These are phyloP conservation scores for Fusarium coicis DNA, from an alignment of 2,329 filamentous ascomycete genomes.

Conservation along the genomic window DNA sequence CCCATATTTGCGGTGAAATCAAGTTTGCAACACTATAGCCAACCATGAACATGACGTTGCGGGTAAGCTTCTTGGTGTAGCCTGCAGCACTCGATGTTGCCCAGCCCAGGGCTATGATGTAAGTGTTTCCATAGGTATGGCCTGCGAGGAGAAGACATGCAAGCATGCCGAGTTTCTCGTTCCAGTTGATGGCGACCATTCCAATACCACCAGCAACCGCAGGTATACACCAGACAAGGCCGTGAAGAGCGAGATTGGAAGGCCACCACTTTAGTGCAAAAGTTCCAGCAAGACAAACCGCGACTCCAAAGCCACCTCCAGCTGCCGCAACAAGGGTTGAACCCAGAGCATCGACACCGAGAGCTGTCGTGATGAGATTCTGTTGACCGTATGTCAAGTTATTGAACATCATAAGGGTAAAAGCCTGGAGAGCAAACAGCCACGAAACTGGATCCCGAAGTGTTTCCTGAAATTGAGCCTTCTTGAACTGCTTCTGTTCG, in stretches of 20 bases:
- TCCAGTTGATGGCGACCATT: slow-evolving; percentile 44
- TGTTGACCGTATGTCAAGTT: slow-evolving; percentile 55
- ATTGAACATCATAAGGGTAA: slow-evolving; percentile 51
- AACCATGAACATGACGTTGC: slow-evolving; percentile 54
- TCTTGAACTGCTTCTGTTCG: slow-evolving; percentile 52
- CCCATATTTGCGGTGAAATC: slow-evolving; percentile 52
- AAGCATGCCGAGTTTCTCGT: slow-evolving; percentile 38
- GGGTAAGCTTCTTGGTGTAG: slow-evolving; percentile 53
- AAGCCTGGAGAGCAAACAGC: slow-evolving; percentile 47
- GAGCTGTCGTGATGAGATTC: slow-evolving; percentile 49
- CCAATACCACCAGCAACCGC: slow-evolving; percentile 43
- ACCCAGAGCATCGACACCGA: slow-evolving; percentile 51
- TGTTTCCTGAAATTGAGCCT: slow-evolving; percentile 44
- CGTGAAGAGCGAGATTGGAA: slow-evolving; percentile 46
- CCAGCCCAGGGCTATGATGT: slow-evolving; percentile 16
- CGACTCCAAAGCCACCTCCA: slow-evolving; percentile 49
- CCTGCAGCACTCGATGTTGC: slow-evolving; percentile 18
- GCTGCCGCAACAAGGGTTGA: slow-evolving; percentile 54
- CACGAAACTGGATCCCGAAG: slow-evolving; percentile 47
- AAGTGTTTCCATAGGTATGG: slow-evolving; percentile 47
- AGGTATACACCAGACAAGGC: slow-evolving; percentile 43
- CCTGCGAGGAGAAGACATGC: slow-evolving; percentile 46
- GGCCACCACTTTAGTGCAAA: slow-evolving; percentile 47
- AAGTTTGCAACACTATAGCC: slow-evolving; percentile 51
- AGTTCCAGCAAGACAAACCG: slow-evolving; percentile 47